phyloP scores from a whole-genome alignment of 176 grass and related monocot genomes.

The Aegilops speltoides region DNA sequence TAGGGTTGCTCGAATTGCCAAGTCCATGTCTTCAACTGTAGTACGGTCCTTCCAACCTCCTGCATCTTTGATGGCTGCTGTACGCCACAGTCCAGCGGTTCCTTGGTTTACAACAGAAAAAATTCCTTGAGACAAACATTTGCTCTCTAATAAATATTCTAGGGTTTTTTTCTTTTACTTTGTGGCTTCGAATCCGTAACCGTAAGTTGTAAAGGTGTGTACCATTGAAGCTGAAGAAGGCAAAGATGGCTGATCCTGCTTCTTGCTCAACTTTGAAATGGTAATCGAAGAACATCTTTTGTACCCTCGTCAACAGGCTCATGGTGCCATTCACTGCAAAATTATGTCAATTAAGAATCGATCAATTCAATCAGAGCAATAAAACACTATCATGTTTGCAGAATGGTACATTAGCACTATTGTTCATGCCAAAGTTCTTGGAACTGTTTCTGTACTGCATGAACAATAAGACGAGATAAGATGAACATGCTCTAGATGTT shows the following conservation, averaged over 20 bases:
- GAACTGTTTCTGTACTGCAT: too few species aligned
- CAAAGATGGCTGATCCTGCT: conserved; percentile 77
- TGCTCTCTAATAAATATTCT: conserved; percentile 1
- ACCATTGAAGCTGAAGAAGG: conserved; percentile 99
- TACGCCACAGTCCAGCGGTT: conserved; percentile 93
- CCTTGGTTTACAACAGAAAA: conserved; percentile 46
- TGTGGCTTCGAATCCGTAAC: not conserved
- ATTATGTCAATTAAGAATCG: conserved; percentile 98
- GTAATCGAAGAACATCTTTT: conserved; percentile 96
- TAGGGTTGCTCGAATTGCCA: conserved; percentile 80
- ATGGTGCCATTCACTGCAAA: conserved; percentile 93
- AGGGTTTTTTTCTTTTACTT: not conserved
- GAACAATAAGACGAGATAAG: too few species aligned
- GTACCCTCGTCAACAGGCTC: conserved; percentile 92
- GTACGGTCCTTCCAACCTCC: conserved; percentile 94
- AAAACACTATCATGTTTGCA: conserved; percentile 37
- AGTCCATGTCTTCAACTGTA: conserved; percentile 94
- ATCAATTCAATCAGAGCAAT: conserved; percentile 74
- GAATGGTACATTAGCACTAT: not conserved
- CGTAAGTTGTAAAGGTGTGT: conserved; percentile 20
- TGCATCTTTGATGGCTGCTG: conserved; percentile 72
- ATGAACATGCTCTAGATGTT: too few species aligned
- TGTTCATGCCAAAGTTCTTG: too few species aligned
- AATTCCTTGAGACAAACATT: conserved; percentile 12
- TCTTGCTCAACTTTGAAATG: conserved; percentile 99